A percentile compares a stretch with the other conserved stretches of the same genome.
Evolutionary conservation across 2,329 filamentous ascomycete genomes (phyloP).

Genomic region (Microdochium bolleyi): DNA sequence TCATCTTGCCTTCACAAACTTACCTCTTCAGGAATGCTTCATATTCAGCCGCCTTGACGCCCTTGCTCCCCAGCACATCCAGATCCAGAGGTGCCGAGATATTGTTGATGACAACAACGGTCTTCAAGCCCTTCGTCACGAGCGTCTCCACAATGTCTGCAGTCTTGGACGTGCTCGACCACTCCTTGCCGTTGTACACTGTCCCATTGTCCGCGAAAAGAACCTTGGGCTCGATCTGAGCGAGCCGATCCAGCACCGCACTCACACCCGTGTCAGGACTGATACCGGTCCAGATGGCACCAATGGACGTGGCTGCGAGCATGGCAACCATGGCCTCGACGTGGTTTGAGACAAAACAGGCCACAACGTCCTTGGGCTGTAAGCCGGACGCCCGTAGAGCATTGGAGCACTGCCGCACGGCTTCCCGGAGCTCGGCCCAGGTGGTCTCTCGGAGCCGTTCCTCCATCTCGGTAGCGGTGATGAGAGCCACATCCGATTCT

Average conservation of each 20-base stretch:
- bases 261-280: conserved; percentile 89
- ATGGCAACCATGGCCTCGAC: conserved; percentile 80
- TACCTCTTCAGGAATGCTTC: conserved; percentile 32
- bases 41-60: conserved; percentile 35
- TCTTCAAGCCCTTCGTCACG: conserved; percentile 49
- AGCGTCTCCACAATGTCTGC: conserved; percentile 65
- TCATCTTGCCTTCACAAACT: not conserved
- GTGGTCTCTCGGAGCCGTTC: conserved; percentile 49
- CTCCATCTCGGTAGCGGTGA: conserved; percentile 70
- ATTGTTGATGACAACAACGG: conserved; percentile 68
- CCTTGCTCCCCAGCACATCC: conserved; percentile 28
- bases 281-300: conserved; percentile 88
- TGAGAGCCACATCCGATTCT: conserved; percentile 59
- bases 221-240: conserved; percentile 75
- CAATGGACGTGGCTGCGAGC: conserved; percentile 73
- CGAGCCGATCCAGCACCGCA: conserved; percentile 79
- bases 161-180: conserved; percentile 73
- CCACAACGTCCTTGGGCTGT: conserved; percentile 45
- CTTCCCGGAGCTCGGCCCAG: conserved; percentile 74
- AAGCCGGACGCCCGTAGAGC: conserved; percentile 62
- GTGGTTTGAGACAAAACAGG: conserved; percentile 82
- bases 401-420: conserved; percentile 65
- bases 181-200: conserved; percentile 85
- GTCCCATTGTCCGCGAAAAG: conserved; percentile 84
- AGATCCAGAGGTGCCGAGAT: conserved; percentile 38